These are phyloP conservation scores for Boletus fagicola DNA, from an alignment of 768 basidiomycete species.

Conservation along the genomic window DNA sequence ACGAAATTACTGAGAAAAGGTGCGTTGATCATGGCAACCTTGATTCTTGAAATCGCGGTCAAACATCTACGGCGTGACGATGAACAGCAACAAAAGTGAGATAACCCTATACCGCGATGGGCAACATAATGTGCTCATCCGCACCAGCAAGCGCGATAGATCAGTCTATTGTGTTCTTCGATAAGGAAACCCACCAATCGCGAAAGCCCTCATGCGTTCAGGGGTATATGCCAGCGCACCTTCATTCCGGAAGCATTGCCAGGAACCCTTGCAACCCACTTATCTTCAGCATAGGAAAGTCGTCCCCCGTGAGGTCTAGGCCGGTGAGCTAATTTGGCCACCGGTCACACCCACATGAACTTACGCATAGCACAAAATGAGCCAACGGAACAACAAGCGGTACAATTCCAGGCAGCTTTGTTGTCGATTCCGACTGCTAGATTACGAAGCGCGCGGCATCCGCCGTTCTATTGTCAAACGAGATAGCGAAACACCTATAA, in stretches of 20 bases:
- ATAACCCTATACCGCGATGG: conserved; percentile 2
- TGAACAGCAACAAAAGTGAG: background rate
- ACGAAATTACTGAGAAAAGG: background rate
- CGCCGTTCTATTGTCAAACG: conserved; percentile 8
- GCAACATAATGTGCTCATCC: background rate
- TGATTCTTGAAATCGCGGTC: background rate
- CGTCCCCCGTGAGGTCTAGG: background rate
- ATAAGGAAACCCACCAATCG: conserved; percentile 23
- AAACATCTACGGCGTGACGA: background rate
- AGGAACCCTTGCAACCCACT: conserved; percentile 10
- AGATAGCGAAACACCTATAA: background rate
- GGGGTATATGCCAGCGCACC: conserved; percentile 5
- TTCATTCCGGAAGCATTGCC: conserved; percentile 16
- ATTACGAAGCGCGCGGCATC: conserved; percentile 2
- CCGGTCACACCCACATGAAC: conserved; percentile 7
- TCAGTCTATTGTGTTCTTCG: conserved; percentile 3
- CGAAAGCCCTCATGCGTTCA: conserved; percentile 19
- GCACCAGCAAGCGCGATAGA: background rate
- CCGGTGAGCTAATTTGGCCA: conserved; percentile 21
- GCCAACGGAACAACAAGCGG: background rate
- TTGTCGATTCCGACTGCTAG: background rate
- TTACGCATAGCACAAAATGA: background rate
- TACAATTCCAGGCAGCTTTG: background rate
- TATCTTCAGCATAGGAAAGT: conserved; percentile 6
- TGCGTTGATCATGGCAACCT: background rate